Evolutionary conservation across 768 basidiomycete species (phyloP).

Genomic region (Rhizopogon vinicolor): DNA sequence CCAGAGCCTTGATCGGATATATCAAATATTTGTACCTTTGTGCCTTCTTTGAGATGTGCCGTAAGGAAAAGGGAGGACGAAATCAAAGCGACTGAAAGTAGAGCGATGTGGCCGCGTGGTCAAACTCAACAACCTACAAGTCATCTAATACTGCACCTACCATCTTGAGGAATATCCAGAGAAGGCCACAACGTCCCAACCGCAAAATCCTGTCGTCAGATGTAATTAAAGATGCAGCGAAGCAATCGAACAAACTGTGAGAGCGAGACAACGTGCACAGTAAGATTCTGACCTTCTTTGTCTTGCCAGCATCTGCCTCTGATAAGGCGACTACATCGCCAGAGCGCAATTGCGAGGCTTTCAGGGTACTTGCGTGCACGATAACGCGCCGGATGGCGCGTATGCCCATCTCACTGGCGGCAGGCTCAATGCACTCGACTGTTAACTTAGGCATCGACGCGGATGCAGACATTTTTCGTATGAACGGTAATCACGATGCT

Average conservation of each 20-base stretch:
- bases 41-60: slow-evolving; percentile 47
- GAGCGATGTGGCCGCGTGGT: slow-evolving; percentile 5
- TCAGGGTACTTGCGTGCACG: slow-evolving; percentile 58
- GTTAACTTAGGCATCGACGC: neutral
- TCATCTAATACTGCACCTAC: slow-evolving; percentile 36
- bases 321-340: slow-evolving; percentile 65
- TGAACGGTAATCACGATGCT: neutral
- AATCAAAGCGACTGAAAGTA: slow-evolving; percentile 45
- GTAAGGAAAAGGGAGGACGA: slow-evolving; percentile 59
- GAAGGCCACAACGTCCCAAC: slow-evolving; percentile 80
- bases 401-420: neutral
- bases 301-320: slow-evolving; percentile 27
- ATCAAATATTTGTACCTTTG: slow-evolving; percentile 44
- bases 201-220: slow-evolving; percentile 46
- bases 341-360: slow-evolving; percentile 55
- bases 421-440: neutral
- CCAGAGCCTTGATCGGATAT: slow-evolving; percentile 34
- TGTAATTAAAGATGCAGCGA: slow-evolving; percentile 9
- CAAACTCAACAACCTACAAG: slow-evolving; percentile 10
- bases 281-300: slow-evolving; percentile 30
- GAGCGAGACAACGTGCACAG: slow-evolving; percentile 6
- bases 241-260: slow-evolving; percentile 2
- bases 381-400: slow-evolving; percentile 61
- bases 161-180: slow-evolving; percentile 48
- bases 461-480: neutral